Conservation (phyloP, 495 filamentous ascomycete species). For the Aspergillus olivimuriae region DNA sequence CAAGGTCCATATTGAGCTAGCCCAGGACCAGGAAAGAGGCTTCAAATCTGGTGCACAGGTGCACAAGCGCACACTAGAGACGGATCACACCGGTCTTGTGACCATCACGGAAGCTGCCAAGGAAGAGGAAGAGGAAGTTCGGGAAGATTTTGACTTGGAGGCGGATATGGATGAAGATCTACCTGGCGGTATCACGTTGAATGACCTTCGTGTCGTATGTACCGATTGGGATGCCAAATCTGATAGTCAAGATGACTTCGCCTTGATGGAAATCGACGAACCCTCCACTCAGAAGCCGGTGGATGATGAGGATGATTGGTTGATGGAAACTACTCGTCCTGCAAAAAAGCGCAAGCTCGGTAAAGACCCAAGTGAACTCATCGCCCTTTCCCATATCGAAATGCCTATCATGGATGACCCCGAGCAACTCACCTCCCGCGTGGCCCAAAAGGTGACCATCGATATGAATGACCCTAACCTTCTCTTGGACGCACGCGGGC, state of each 20-base stretch:
- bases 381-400: constrained; percentile 40
- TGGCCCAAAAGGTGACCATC: constrained; percentile 71
- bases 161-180: constrained; percentile 40
- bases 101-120: constrained; percentile 47
- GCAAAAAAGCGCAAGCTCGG: constrained; percentile 47
- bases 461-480: constrained; percentile 88
- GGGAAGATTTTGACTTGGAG: constrained; percentile 56
- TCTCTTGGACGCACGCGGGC: constrained; percentile 60
- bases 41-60: constrained; percentile 63
- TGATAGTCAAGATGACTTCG: constrained; percentile 51
- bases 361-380: constrained; percentile 30
- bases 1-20: constrained; percentile 80
- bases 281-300: constrained; percentile 7
- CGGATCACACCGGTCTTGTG: constrained; percentile 52
- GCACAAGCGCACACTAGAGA: constrained; percentile 48
- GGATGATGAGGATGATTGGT: constrained; percentile 48
- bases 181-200: constrained; percentile 58
- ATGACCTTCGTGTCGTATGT: constrained; percentile 74
- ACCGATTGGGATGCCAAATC: constrained; percentile 73
- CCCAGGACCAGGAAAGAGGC: constrained; percentile 68
- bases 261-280: constrained; percentile 25
- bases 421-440: constrained; percentile 52
- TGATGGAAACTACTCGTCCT: constrained; percentile 37
- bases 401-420: constrained; percentile 56
- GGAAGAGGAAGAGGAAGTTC: constrained; percentile 48